Base-by-base conservation (phyloP, 768 basidiomycete genomes). In the Tylopilus subfusipes region DNA sequence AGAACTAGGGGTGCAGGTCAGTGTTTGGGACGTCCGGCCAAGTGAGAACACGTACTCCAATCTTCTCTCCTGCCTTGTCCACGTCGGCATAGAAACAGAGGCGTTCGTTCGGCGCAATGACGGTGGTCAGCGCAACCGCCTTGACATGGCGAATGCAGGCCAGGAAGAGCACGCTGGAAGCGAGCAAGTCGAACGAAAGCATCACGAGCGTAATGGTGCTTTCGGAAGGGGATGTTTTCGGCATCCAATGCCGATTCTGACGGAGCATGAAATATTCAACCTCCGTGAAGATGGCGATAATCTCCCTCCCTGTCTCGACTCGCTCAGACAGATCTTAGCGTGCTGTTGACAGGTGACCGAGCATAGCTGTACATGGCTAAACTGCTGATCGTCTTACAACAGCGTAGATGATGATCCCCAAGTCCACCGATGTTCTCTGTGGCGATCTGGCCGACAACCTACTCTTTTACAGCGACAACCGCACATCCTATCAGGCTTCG, bases 71-170 rank as follows among this genome's bases (percentile, higher is more conserved):
- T 1, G 82, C 84, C 77, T 95, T 96, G 77, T 99, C 97, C 21
- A 96, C 95, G 67, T 95, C 92, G 7, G 93, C 91, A 63, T 90
- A 98, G 73, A 97, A 98, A 72, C 97, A 99, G 62, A 89, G 70
- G 33, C 89, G 78, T 64, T 92, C 88, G 61, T 91, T 93, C 1
- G 90, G 82, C 16, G 80, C 72, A 57, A 93, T 84, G 21, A 83
- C 71, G 3, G 91, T 94, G 9, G 93, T 93, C 38, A 96, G 73
- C 1, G 93, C 90, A 1, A 88, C 81, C 13, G 82, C 84, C 24
- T 68, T 69, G 33, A 72, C 71, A 8, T 71, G 69, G 50, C 55
- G 75, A 14, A 78, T 19, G 6, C 65, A 58, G 14, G 64, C 60
- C 18, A 70, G 63, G 53, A 78, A 64, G 42, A 72, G 50, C 14